These are phyloP conservation scores for Sideroxylon spinosum DNA, from an alignment of 179 eudicot genomes.

Conservation along the genomic window DNA sequence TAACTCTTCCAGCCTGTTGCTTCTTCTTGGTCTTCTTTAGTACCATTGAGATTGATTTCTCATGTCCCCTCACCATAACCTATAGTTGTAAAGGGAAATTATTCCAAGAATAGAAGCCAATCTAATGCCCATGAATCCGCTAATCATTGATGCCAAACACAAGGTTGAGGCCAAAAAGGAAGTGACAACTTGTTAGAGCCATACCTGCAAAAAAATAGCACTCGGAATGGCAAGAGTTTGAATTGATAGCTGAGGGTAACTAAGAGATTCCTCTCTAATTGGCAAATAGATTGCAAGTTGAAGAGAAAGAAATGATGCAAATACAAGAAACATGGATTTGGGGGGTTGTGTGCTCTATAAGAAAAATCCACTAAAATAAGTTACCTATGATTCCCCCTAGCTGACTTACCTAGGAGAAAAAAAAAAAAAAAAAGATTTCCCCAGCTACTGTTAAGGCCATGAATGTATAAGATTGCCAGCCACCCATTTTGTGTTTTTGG, in stretches of 20 bases:
- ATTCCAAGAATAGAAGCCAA: constrained; percentile 71
- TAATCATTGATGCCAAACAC: constrained; percentile 66
- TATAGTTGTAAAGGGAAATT: constrained; percentile 34
- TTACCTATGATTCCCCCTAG: constrained; percentile 87
- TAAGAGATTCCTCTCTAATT: constrained; percentile 58
- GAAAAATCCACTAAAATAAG: constrained; percentile 61
- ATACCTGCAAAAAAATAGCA: constrained; percentile 79
- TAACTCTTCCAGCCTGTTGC: constrained; percentile 49
- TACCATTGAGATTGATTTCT: no score
- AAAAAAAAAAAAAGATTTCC: no score
- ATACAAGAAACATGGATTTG: constrained; percentile 42
- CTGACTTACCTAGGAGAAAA: no score
- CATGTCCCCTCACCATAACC: constrained; percentile 29
- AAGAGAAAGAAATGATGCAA: constrained; percentile 43
- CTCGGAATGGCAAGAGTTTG: constrained; percentile 70
- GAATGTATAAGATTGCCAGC: constrained; percentile 79
- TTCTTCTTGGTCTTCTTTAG: constrained; percentile 46
- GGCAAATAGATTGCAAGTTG: constrained; percentile 47
- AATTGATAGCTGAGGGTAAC: constrained; percentile 51
- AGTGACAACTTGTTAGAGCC: constrained; percentile 72
- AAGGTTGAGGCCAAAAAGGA: constrained; percentile 78
- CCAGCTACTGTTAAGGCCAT: constrained; percentile 95
- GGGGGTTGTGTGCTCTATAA: constrained; percentile 55
- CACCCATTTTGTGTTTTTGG: constrained; percentile 50
- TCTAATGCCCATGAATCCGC: constrained; percentile 77